Conservation (phyloP, 495 filamentous ascomycete species). For the Jackrogersella multiformis region DNA sequence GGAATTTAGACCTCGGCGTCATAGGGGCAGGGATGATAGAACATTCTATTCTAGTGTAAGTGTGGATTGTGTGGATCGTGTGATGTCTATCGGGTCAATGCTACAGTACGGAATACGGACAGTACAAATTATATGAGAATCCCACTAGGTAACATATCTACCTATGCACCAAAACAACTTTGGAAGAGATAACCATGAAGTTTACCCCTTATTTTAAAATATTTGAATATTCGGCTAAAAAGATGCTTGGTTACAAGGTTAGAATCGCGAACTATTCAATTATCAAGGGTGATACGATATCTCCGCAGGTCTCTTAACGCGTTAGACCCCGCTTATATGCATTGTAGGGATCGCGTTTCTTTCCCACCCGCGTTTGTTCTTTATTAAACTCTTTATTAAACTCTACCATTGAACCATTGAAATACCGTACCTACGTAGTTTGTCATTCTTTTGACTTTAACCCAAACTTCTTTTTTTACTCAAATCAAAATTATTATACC, state of each 20-base stretch:
- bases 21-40: slow-evolving; percentile 39
- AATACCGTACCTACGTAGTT: too few relatives aligned
- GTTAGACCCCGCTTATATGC: slow-evolving; percentile 26
- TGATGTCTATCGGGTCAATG: slow-evolving; percentile 7
- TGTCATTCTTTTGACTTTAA: too few relatives aligned
- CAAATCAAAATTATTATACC: too few relatives aligned
- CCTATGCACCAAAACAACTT: not conserved
- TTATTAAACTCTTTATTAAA: slow-evolving; percentile 14
- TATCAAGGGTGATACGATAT: not conserved
- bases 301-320: slow-evolving; percentile 32
- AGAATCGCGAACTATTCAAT: not conserved
- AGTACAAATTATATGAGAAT: too few relatives aligned
- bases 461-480: too few relatives aligned
- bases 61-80: too few relatives aligned
- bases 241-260: too few relatives aligned
- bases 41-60: slow-evolving; percentile 31
- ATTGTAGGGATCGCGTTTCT: slow-evolving; percentile 30
- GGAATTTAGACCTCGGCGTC: slow-evolving; percentile 47
- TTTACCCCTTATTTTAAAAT: not conserved
- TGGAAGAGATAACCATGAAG: not conserved
- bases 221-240: not conserved
- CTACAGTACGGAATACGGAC: too few relatives aligned
- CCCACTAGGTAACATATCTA: too few relatives aligned
- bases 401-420: slow-evolving; percentile 8
- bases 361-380: slow-evolving; percentile 31